Evolutionary conservation across 345 rosid genomes (phyloP).

Genomic region (Reutealis trisperma): DNA sequence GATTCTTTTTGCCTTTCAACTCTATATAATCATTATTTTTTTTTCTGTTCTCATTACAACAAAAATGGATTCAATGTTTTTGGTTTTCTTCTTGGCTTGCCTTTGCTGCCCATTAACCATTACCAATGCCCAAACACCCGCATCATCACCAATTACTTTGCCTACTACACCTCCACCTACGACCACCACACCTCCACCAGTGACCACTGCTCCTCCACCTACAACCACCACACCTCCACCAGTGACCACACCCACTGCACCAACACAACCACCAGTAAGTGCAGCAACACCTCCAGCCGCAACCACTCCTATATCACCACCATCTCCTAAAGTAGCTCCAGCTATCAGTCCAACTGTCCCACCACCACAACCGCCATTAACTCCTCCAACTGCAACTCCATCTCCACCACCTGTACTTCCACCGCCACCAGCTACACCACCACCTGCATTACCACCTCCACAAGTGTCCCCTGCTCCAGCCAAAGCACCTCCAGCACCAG

Average conservation of each 20-base stretch:
- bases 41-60: slow-evolving; percentile 27
- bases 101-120: slow-evolving; percentile 42
- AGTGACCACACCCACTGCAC: slow-evolving; percentile 38
- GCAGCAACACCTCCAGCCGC: slow-evolving; percentile 50
- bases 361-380: slow-evolving; percentile 54
- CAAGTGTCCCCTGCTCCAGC: slow-evolving; percentile 34
- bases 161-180: slow-evolving; percentile 40
- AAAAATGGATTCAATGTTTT: slow-evolving; percentile 46
- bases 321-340: slow-evolving; percentile 67
- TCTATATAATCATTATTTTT: slow-evolving; percentile 29
- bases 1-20: slow-evolving; percentile 17
- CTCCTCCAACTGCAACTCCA: slow-evolving; percentile 58
- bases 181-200: no score
- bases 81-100: slow-evolving; percentile 40
- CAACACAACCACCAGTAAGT: slow-evolving; percentile 43
- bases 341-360: slow-evolving; percentile 57
- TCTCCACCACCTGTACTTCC: slow-evolving; percentile 48
- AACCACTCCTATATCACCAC: slow-evolving; percentile 50
- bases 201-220: slow-evolving; percentile 32
- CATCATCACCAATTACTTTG: slow-evolving; percentile 56
- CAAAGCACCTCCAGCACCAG: slow-evolving; percentile 27
- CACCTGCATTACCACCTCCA: slow-evolving; percentile 32
- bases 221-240: slow-evolving; percentile 40
- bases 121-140: slow-evolving; percentile 68
- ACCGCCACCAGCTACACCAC: slow-evolving; percentile 35